Base-by-base conservation (phyloP, 495 filamentous ascomycete species). In the Friedmanniomyces simplex region DNA sequence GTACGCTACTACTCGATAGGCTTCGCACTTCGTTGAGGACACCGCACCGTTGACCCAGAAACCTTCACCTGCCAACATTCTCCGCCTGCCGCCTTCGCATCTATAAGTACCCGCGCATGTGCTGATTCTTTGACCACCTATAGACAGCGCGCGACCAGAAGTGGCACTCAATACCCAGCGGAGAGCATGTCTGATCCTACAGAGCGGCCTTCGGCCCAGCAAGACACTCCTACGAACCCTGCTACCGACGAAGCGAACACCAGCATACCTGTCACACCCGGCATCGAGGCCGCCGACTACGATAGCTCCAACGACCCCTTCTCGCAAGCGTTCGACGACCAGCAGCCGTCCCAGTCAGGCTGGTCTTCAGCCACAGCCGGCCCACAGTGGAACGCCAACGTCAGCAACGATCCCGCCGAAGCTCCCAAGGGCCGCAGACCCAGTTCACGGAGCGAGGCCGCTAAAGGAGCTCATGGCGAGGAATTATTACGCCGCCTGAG, bases 401-500 rank as follows among this genome's bases (percentile, higher is more conserved):
- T 36, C 48, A 39, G n/a, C 41, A 45, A 52, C 47, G 18, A 24
- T 28, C 52, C 60, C 21, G 14, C 24, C 0, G 37, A 32, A n/a
- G 42, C 24, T 42, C 36, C 42, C 14, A 10, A 43, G 16, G 47
- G 34, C 28, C 46, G 53, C n/a, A 57, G 45, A 60, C 48, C 61
- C 55, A 67, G 66, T 52, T 77, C 77, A 16, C 70, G 76, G 13
- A 70, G 63, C 30, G 69, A 82, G 60, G 69, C 76, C 16, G 74
- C 72, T 2, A 76, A 74, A 20, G 78, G 79, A 36, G 77, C 76
- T 50, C 76, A 79, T 1, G 76, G 80, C 52, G 72, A 75, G 13
- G 83, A 90, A 13, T 72, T 86, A 20, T 66, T 89, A 39, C 79
- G 80, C 20, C 79, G 82, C 22, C 70, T 88, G 65, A 88, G 81